Conservation (phyloP, 1,284 basidiomycete species). For the Trichosporon sp. region DNA sequence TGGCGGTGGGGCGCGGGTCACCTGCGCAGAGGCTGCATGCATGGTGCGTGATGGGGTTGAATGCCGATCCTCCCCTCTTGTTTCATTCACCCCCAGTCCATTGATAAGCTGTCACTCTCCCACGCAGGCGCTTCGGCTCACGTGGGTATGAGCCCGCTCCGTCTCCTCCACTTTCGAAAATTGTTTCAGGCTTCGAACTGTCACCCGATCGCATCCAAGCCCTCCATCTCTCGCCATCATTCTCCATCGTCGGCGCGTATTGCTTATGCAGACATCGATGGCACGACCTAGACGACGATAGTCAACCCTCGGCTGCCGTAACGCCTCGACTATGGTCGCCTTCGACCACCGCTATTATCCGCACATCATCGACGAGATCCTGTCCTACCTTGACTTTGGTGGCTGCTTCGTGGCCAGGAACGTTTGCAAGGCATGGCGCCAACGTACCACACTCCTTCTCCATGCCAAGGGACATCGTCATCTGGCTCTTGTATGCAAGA, state of each 20-base stretch:
- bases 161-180: no score
- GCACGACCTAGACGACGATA: neutral
- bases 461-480: neutral
- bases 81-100: no score
- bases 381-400: conserved; percentile 4
- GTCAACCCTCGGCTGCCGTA: neutral
- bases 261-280: neutral
- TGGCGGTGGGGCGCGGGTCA: no score
- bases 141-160: no score
- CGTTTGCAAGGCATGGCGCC: neutral
- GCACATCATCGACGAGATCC: conserved; percentile 9
- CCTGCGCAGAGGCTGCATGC: no score
- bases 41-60: no score
- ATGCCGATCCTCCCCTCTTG: no score
- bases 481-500: neutral
- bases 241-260: neutral
- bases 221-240: no score
- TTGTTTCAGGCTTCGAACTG: no score
- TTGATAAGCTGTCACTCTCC: no score
- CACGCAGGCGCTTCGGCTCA: no score
- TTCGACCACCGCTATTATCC: conserved; percentile 11
- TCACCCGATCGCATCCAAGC: no score
- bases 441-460: neutral
- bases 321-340: neutral
- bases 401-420: conserved; percentile 6